Evolutionary conservation across 495 filamentous ascomycete species (phyloP), one percentile per base, ranked within the genome.

Genomic region (Platismatia glauca): DNA sequence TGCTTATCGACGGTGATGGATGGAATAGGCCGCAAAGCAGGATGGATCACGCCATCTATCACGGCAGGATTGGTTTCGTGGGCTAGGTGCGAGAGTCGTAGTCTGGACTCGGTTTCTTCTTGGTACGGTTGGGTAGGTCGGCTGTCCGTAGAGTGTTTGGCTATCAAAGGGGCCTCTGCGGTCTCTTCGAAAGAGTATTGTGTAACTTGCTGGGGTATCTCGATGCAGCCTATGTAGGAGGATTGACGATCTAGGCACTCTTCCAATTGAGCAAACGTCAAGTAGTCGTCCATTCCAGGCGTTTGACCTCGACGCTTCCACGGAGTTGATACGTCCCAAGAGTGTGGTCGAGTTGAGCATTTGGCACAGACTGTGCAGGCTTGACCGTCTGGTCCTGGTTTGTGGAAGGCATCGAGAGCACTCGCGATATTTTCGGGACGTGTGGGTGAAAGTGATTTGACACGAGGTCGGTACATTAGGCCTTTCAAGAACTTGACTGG

Each of bases 211-310:
- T 67, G 65, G 33, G 65, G 65, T 57, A 50, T 58, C 56, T 53
- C 52, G 12, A 57, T 37, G 27, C 61, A 60, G n/a, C 62, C 52
- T n/a, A 57, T 44, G 59, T 61, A 67, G 11, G 38, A 58, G 33
- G 60, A 59, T 58, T 68, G 67, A 33, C 38, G 60, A 16, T 58
- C 38, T 59, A 64, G 65, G 31, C 66, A 46, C 16, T 58, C 57
- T 37, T 68, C 67, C 37, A 68, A 55, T 46, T 68, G 44, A 18
- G 41, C 65, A 38, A 68, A 37, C 16, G 67, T 68, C 53, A 68
- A 39, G 60, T 68, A 68, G 27, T 68, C 67, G 44, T 63, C 63
- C 60, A 68, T 66, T 37, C 65, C 63, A 27, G 63, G 63, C 38
- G 63, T 68, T 59, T 50, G 55, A 52, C 65, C 65, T 37, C 61